Evolutionary conservation across 495 filamentous ascomycete species (phyloP), one percentile per base, ranked within the genome.

Genomic region (Collariella sp.): DNA sequence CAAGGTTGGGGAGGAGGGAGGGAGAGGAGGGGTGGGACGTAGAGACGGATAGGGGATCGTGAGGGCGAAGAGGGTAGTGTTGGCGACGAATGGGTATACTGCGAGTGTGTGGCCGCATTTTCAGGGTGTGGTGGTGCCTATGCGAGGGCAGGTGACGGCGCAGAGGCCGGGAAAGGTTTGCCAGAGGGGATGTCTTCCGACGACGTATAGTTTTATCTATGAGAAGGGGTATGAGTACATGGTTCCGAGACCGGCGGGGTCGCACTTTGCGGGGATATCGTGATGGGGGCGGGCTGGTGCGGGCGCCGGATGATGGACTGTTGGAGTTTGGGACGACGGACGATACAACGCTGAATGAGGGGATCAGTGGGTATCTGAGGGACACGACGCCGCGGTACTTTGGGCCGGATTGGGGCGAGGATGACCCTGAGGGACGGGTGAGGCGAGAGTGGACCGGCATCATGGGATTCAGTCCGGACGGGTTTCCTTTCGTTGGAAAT

Each of bases 11-110:
- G 31, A 46, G 26, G 20, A 24, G 22, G 11, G 44, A 12, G 19
- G 49, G 29, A 4, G 31, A 41, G 7, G 31, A 38, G 4, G 1
- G 20, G 7, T 81, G 79, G 68, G 61, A 54, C 11, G 64, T 87
- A 0, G 43, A 76, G 23, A 87, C 84, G 2, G 50, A 65, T 13
- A 70, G 80, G 22, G 83, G 83, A 15, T 38, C 5, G 77, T 87
- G n/a, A 61, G 36, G 7, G 73, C 84, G 0, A 55, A 55, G 22
- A 77, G 74, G 41, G 72, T 89, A 2, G 71, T 89, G 9, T 63
- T 87, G 44, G 86, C 85, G 23, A 89, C 84, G 29, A 90, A 90
- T 52, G 86, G 81, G 20, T 88, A 88, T 59, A 82, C 83, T 2
- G 78, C 82, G 1, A 71, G 68, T 15, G 66, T 89, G 12, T 71